phyloP scores from a whole-genome alignment of 2,329 filamentous ascomycete genomes.

The Colletotrichum truncatum region DNA sequence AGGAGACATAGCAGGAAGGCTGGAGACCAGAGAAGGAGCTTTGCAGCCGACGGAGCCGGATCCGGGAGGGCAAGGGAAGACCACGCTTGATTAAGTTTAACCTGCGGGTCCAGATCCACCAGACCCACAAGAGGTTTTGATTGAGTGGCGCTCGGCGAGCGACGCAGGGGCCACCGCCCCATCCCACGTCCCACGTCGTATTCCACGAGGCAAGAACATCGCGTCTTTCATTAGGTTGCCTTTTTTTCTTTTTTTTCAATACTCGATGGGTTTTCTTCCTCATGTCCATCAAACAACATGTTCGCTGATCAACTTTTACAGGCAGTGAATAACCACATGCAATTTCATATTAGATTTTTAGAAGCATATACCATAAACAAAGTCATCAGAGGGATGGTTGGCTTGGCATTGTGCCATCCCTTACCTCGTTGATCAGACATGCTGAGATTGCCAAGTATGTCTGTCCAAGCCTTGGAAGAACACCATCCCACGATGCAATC shows the following conservation, averaged over 20 bases:
- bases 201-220: conserved; percentile 8
- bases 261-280: too few species aligned
- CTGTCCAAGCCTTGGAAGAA: neutral
- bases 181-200: neutral
- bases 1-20: neutral
- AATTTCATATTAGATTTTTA: too few species aligned
- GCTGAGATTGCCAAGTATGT: neutral
- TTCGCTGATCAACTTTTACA: too few species aligned
- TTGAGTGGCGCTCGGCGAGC: conserved; percentile 11
- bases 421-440: neutral
- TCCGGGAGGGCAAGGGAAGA: conserved; percentile 10
- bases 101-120: neutral
- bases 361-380: too few species aligned
- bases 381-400: too few species aligned
- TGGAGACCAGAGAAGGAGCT: neutral
- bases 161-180: neutral
- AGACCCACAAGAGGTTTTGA: neutral
- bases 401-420: too few species aligned
- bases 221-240: too few species aligned
- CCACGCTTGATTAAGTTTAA: conserved; percentile 18
- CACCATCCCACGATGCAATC: neutral
- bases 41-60: neutral
- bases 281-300: too few species aligned
- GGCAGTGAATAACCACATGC: too few species aligned
- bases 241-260: neutral